Base-by-base conservation (phyloP, 345 rosid species). In the Combretum micranthum region DNA sequence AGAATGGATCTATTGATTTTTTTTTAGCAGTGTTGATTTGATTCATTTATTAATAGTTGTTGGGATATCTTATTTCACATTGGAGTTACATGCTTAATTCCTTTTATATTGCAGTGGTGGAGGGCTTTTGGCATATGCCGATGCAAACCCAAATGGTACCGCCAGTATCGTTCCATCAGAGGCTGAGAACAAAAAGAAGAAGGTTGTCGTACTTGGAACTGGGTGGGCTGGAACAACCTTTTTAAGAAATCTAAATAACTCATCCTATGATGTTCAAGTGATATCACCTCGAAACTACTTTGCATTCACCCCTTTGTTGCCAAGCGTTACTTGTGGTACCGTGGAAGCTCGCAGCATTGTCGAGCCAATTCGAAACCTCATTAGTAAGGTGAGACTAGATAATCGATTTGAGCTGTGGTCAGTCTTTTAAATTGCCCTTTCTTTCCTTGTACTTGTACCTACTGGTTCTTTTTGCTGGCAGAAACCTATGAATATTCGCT, bases 211-310 rank as follows among this genome's bases (percentile, higher is more conserved):
- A 17, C 90, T 94, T 15, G 99, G 99, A 53, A 90, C 95, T 53
- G 99, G 99, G 17, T 94, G 99, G 99, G 97, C 97, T 7, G 97
- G 92, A 54, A 87, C 94, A 4, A 83, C 88, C 71, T 90, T 94
- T 79, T 63, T 90, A 76, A 87, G 81, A 86, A 84, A 74, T 55
- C 65, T 94, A 43, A 66, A 85, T 52, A 67, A 73, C 63, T 66
- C 95, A n/a, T 56, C 63, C 0, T 94, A 90, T 45, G 96, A 94
- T 62, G 87, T 94, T 69, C 90, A 82, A 74, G 80, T 94, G 62
- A 77, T 90, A 53, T 93, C 99, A 2, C 99, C 99, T 62, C 87
- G 97, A 20, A 90, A 93, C 75, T 93, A 90, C 82, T 93, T 93
- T 72, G 90, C 97, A 2, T 93, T 93, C 80, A 93, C 99, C 62